These are phyloP conservation scores for Ophiocordyceps robertsii DNA, from an alignment of 2,329 filamentous ascomycete species.

Conservation along the genomic window DNA sequence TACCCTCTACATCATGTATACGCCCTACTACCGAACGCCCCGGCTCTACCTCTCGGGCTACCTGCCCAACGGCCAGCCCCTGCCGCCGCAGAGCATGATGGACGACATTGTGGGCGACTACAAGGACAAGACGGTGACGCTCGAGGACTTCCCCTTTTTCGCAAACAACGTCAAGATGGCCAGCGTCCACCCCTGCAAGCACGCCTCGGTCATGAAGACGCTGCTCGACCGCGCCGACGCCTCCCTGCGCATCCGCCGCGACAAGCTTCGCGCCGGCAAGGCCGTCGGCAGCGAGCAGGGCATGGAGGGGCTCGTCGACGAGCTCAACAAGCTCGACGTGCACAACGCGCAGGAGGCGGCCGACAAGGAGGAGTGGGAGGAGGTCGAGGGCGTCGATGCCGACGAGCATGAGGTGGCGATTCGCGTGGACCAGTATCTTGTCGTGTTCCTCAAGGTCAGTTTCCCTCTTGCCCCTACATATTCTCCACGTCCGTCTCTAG, in stretches of 20 bases:
- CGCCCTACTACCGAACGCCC: conserved; percentile 90
- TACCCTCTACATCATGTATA: conserved; percentile 96
- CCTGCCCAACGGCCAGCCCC: conserved; percentile 61
- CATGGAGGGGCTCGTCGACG: conserved; percentile 77
- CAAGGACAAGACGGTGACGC: conserved; percentile 95
- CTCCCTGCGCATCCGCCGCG: conserved; percentile 74
- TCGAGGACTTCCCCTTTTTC: conserved; percentile 95
- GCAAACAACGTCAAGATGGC: conserved; percentile 89
- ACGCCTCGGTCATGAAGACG: conserved; percentile 96
- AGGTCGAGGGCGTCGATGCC: conserved; percentile 44
- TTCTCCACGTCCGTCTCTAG: background rate
- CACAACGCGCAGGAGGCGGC: conserved; percentile 37
- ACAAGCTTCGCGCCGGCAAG: conserved; percentile 59
- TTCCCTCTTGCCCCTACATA: background rate
- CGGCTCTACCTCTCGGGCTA: conserved; percentile 93
- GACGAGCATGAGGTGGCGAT: conserved; percentile 67
- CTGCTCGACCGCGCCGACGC: conserved; percentile 91
- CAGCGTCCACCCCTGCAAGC: conserved; percentile 91
- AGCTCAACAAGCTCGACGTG: conserved; percentile 53
- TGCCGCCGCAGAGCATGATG: conserved; percentile 81
- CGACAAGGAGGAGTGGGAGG: conserved; percentile 51
- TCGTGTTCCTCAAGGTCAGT: conserved; percentile 69
- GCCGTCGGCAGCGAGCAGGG: conserved; percentile 34
- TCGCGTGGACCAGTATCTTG: conserved; percentile 76
- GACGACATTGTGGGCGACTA: conserved; percentile 94